Conservation (phyloP, 257 asterid genomes). For the Datura wrightii region DNA sequence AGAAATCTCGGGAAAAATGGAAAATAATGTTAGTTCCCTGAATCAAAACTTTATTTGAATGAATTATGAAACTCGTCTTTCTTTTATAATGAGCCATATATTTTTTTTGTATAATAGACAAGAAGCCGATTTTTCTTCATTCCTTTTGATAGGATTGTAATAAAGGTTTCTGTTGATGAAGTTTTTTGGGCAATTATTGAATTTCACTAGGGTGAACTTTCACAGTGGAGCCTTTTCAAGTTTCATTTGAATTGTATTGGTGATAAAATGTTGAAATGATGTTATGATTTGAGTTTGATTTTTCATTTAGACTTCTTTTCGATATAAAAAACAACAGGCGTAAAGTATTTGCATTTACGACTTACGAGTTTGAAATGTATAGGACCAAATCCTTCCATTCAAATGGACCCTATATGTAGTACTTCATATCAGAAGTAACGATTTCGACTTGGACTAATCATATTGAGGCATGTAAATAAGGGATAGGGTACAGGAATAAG, state of each 20-base stretch:
- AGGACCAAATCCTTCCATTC: not conserved
- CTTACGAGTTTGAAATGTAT: not conserved
- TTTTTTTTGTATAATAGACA: not conserved
- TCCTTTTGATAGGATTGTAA: conserved; percentile 16
- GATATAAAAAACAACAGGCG: not conserved
- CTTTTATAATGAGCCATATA: not conserved
- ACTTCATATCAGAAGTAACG: not conserved
- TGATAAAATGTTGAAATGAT: not conserved
- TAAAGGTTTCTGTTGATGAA: not conserved
- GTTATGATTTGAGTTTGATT: not conserved
- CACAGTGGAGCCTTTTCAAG: not conserved
- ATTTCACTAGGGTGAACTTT: not conserved
- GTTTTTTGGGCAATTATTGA: not conserved
- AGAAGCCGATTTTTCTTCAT: not conserved
- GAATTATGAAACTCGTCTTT: not conserved
- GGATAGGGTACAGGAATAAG: not conserved
- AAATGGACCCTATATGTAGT: not conserved
- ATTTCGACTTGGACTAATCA: not conserved
- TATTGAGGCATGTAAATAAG: not conserved
- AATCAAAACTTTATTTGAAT: not conserved
- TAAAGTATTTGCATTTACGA: not conserved
- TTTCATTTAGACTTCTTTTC: not conserved
- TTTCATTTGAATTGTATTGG: conserved; percentile 2
- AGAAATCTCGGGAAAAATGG: not conserved
- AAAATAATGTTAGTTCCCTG: not conserved